Conservation (phyloP, 2,329 filamentous ascomycete species). For the Helminthosporium solani region DNA sequence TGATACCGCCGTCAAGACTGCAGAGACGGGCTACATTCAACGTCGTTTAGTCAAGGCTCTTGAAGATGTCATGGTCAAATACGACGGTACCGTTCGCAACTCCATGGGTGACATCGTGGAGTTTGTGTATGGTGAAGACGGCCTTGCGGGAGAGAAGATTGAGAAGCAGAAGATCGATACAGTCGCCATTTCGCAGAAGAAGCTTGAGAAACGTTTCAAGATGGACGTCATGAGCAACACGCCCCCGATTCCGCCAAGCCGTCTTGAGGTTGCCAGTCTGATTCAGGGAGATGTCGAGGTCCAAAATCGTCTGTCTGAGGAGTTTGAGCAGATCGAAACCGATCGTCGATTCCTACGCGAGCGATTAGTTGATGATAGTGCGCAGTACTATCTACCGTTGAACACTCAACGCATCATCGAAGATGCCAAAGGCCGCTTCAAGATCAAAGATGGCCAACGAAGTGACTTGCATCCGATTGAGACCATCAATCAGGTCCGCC, state of each 20-base stretch:
- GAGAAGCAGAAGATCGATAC: constrained; percentile 90
- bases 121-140: constrained; percentile 97
- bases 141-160: constrained; percentile 88
- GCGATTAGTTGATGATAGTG: constrained; percentile 67
- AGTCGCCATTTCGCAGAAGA: constrained; percentile 73
- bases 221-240: constrained; percentile 80
- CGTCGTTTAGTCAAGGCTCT: constrained; percentile 96
- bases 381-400: constrained; percentile 86
- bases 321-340: constrained; percentile 75
- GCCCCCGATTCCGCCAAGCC: constrained; percentile 63
- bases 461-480: constrained; percentile 89
- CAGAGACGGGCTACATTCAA: constrained; percentile 98
- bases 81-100: constrained; percentile 95
- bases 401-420: constrained; percentile 91
- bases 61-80: constrained; percentile 96
- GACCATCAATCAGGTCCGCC: constrained; percentile 76
- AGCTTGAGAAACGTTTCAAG: constrained; percentile 79
- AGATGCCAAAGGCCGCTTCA: constrained; percentile 85
- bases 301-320: constrained; percentile 81
- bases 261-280: constrained; percentile 83
- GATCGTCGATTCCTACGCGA: constrained; percentile 74
- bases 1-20: constrained; percentile 98
- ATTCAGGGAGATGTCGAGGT: constrained; percentile 84
- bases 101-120: constrained; percentile 95
- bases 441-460: constrained; percentile 74